Conservation (phyloP, 306 rosid species). For the Vigna unguiculata region DNA sequence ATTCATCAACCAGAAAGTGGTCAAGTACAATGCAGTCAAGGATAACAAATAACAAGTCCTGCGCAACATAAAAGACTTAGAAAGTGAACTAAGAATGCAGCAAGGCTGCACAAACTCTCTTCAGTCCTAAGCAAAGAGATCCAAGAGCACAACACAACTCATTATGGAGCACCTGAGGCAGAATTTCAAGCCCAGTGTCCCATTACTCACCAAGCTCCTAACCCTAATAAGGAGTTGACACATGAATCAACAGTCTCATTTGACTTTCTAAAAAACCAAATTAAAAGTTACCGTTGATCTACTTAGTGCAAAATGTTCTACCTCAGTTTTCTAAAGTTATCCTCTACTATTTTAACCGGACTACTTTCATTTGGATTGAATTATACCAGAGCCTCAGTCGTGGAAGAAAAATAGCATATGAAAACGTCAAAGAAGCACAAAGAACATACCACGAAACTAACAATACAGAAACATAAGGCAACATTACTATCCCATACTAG, state of each 20-base stretch:
- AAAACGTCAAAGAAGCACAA: slow-evolving; percentile 22
- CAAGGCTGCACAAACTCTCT: neutral
- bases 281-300: neutral
- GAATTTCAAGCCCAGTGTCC: neutral
- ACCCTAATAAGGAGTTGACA: neutral
- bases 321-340: neutral
- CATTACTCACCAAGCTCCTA: slow-evolving; percentile 8
- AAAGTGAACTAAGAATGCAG: neutral
- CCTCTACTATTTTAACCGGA: slow-evolving; percentile 4
- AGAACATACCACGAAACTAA: neutral
- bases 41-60: slow-evolving; percentile 16
- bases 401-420: neutral
- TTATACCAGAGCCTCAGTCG: neutral
- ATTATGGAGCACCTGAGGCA: neutral
- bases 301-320: neutral
- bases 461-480: neutral
- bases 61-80: neutral
- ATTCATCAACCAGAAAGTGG: neutral
- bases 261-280: slow-evolving; percentile 1
- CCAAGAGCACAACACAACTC: neutral
- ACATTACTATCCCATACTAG: neutral
- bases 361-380: slow-evolving; percentile 3
- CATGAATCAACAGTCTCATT: slow-evolving; percentile 11
- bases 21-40: neutral
- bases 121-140: neutral